Conservation (phyloP, 2,329 filamentous ascomycete species). For the Ceratocystis destructans region DNA sequence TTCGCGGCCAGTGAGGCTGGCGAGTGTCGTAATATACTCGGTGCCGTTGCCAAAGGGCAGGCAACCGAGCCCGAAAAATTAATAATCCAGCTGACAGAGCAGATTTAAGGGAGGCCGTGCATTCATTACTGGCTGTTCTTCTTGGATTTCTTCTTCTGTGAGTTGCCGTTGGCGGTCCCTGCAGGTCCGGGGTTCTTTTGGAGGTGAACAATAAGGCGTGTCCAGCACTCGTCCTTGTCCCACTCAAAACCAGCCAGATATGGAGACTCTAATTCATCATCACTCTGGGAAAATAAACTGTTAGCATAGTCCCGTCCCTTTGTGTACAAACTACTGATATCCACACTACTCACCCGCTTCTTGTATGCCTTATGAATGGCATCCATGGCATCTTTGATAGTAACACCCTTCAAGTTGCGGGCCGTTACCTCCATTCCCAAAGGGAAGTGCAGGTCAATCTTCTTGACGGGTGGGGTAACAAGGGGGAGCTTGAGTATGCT, state of each 20-base stretch:
- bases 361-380: constrained; percentile 94
- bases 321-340: not conserved
- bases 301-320: too few relatives aligned
- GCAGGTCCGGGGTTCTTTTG: constrained; percentile 51
- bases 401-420: constrained; percentile 85
- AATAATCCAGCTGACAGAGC: not conserved
- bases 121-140: constrained; percentile 26
- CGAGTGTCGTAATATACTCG: not conserved
- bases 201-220: constrained; percentile 68
- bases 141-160: constrained; percentile 56
- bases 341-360: constrained; percentile 59
- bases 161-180: constrained; percentile 28
- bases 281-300: constrained; percentile 41
- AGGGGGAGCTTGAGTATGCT: constrained; percentile 70
- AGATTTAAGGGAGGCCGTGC: not conserved
- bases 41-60: not conserved
- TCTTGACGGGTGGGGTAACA: constrained; percentile 73
- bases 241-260: constrained; percentile 92
- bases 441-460: constrained; percentile 86
- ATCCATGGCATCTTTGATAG: constrained; percentile 91
- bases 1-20: not conserved
- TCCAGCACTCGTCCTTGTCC: constrained; percentile 88
- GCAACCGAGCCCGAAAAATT: not conserved
- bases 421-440: constrained; percentile 77
- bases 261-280: constrained; percentile 78